Evolutionary conservation across 1,284 basidiomycete genomes (phyloP).

Genomic region (Cutaneotrichosporon cyanovorans): DNA sequence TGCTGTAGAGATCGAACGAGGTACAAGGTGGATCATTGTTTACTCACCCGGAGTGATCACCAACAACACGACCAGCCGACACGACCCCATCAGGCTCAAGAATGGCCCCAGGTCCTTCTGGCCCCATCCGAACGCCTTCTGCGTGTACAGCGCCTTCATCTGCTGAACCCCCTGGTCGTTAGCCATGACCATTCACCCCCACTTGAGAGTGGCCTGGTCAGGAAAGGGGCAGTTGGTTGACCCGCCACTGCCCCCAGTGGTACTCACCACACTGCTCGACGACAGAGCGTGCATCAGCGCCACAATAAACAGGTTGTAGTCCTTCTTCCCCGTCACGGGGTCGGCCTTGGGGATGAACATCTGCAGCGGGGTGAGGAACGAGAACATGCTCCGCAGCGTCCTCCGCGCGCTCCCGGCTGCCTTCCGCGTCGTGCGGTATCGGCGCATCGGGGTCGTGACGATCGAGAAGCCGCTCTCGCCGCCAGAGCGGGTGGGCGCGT

Average conservation of each 20-base stretch:
- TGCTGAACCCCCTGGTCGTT: conserved; percentile 55
- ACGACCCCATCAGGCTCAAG: conserved; percentile 56
- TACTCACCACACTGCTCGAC: conserved; percentile 54
- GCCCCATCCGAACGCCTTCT: conserved; percentile 62
- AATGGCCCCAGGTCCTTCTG: conserved; percentile 71
- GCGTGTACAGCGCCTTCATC: conserved; percentile 64
- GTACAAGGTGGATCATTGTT: no score
- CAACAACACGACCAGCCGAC: conserved; percentile 57
- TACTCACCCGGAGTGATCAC: conserved; percentile 55
- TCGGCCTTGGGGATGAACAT: conserved; percentile 56
- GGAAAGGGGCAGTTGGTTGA: no score
- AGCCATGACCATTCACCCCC: no score
- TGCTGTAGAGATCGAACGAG: no score
- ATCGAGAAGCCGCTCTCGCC: conserved; percentile 15
- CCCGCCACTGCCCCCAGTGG: no score
- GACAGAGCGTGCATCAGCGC: conserved; percentile 48
- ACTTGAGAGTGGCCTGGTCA: no score
- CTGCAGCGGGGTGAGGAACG: conserved; percentile 59
- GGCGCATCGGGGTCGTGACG: neutral
- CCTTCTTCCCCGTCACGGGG: conserved; percentile 37
- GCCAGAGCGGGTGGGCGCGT: neutral
- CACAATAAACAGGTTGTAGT: conserved; percentile 63
- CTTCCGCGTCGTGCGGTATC: conserved; percentile 3
- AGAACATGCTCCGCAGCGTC: conserved; percentile 42
- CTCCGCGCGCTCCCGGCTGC: conserved; percentile 26